Base-by-base conservation (phyloP, 148 eudicot species). In the Rhododendron ferrugineum region DNA sequence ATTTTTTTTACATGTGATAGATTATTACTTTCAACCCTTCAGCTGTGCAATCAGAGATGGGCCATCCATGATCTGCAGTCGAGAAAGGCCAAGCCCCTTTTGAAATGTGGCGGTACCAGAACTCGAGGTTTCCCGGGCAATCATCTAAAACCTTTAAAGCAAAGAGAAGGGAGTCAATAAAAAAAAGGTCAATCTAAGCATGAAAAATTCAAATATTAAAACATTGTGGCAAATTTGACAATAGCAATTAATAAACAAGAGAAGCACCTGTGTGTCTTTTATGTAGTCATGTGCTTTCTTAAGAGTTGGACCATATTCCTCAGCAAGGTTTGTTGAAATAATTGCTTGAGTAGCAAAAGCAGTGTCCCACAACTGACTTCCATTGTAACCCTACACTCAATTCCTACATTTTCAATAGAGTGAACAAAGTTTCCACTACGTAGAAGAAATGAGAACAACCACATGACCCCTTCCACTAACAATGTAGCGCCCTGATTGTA, bases 81-180 rank as follows among this genome's bases (percentile, higher is more conserved):
- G 99, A 95, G 90, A 95, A 97, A 78, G 99, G 99, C 99, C 99
- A 97, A 86, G 98, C 99, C 82, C 99, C 99, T 92, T 97, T 97
- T 78, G 99, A 97, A 72, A 97, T 95, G 90, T 97, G 99, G 87
- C 98, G 98, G 79, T 95, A 95, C 98, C 98, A 97, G 82, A 74
- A 86, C 86, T 86, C 79, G 46, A 94, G 98, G 91, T 97, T 89
- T 52, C 99, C 99, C 30, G 93, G 88, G 87, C 99, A 95, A 87
- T 97, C 96, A 23, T 93, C 95, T 88, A 82, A 72, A 79, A 97
- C 98, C 99, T 97, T 87, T 84, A 86, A 70, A 83, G 18, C 36
- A 86, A 74, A 88, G 82, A 88, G 77, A 78, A 76, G 58, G 46
- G 68, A 82, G 73, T 66, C 72, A 84, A 81, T 75, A 85, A 77